Evolutionary conservation across 345 rosid genomes (phyloP), one percentile per base, ranked within the genome.

Genomic region (Corymbia maculata): DNA sequence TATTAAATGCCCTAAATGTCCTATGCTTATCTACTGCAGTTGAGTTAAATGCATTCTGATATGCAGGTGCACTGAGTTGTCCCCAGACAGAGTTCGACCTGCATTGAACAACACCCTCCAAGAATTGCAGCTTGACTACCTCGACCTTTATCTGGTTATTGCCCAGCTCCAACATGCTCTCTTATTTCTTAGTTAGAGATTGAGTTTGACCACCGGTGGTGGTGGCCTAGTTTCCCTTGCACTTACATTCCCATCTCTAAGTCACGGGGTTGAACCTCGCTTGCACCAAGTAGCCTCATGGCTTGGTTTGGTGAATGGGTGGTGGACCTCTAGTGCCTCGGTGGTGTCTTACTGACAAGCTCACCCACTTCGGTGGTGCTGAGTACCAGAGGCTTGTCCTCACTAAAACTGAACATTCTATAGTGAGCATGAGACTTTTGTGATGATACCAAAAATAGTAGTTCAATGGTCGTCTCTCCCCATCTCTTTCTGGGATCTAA

Each of bases 91-190:
- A 85, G 97, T 92, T 85, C 91, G 93, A 55, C 86, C 94, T 26
- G 94, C 94, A 28, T 50, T 95, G 90, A 86, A 79, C 51, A 93
- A 89, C 45, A 93, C 94, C 84, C 95, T 95, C 86, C 87, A 91
- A 80, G 93, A 95, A 88, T 95, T 95, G 88, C 94, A 93, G 17
- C 91, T 93, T 14, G 94, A 94, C 64, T 91, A 93, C 52, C 95
- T 94, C 80, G 94, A 94, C 88, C 97, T 94, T 75, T 94, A 89
- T 87, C 87, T 94, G 92, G 94, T 94, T 82, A 86, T 14, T 36
- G 42, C 36, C 14, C 50, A 45, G 28, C 26, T 49, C 79, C 79
- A 66, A 7, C 42, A 2, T 66, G 79, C 79, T 66, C 21, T 30
- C 42, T 66, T 30, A 30, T 66, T 30, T 66, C 79, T 66, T 64